A percentile compares a stretch with the other conserved stretches of the same genome.
These are phyloP conservation scores for Colletotrichum siamense DNA, from an alignment of 2,329 filamentous ascomycete species.

Conservation along the genomic window DNA sequence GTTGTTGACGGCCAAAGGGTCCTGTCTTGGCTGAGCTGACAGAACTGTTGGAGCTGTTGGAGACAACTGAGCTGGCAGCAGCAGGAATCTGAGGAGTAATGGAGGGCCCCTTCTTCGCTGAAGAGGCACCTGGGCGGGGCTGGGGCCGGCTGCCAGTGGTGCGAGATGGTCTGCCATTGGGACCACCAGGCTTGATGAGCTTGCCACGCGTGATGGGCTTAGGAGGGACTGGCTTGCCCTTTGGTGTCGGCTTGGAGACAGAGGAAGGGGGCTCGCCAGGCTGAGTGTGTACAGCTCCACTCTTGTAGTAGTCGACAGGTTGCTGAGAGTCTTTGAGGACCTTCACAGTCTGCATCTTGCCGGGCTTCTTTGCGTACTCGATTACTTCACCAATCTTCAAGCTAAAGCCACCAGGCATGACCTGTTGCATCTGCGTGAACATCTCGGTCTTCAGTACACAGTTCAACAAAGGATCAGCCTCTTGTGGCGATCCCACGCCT, in stretches of 20 bases:
- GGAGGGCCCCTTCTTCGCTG: conserved; percentile 10
- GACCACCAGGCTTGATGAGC: conserved; percentile 89
- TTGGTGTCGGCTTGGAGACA: conserved; percentile 82
- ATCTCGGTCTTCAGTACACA: conserved; percentile 97
- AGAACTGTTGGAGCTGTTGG: background rate
- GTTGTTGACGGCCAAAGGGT: conserved; percentile 20
- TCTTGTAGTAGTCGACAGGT: conserved; percentile 89
- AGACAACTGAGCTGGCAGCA: conserved; percentile 28
- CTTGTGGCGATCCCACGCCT: conserved; percentile 86
- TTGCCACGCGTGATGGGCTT: conserved; percentile 94
- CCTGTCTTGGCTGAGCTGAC: conserved; percentile 29
- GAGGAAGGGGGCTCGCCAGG: conserved; percentile 85
- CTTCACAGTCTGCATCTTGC: conserved; percentile 89
- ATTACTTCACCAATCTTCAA: conserved; percentile 85
- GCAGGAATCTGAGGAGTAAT: conserved; percentile 37
- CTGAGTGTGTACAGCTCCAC: conserved; percentile 85
- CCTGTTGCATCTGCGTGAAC: conserved; percentile 86
- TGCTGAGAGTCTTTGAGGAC: conserved; percentile 85
- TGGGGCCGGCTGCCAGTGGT: conserved; percentile 57
- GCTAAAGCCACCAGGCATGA: conserved; percentile 80
- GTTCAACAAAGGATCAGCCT: conserved; percentile 90
- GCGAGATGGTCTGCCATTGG: conserved; percentile 80
- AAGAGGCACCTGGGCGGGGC: conserved; percentile 44
- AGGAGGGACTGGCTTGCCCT: conserved; percentile 82
- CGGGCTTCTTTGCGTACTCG: conserved; percentile 97